Conservation (phyloP, 2,329 filamentous ascomycete species). For the Aspergillus ochraceoroseus region DNA sequence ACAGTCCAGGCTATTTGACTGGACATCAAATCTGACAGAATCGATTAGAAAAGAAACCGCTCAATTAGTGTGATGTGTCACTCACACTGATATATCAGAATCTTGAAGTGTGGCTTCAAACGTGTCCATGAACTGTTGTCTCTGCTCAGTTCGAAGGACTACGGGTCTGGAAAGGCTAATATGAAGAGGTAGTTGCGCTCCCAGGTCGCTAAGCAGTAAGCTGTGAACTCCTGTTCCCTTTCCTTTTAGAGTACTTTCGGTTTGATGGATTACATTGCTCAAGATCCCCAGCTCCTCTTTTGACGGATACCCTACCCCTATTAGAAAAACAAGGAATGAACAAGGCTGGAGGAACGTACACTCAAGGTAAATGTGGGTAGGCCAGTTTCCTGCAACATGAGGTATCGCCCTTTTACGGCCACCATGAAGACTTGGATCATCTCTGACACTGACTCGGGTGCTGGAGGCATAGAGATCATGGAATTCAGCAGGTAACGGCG, state of each 20-base stretch:
- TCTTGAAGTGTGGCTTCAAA: slow-evolving; percentile 47
- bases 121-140: slow-evolving; percentile 60
- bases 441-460: slow-evolving; percentile 68
- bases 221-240: slow-evolving; percentile 52
- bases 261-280: slow-evolving; percentile 27
- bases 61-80: slow-evolving; percentile 9
- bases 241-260: slow-evolving; percentile 38
- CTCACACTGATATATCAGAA: slow-evolving; percentile 46
- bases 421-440: slow-evolving; percentile 79
- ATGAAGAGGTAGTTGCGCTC: slow-evolving; percentile 73
- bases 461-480: slow-evolving; percentile 85
- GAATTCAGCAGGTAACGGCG: slow-evolving; percentile 73
- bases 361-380: slow-evolving; percentile 85
- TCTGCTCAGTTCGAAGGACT: slow-evolving; percentile 65
- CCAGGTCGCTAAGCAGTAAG: slow-evolving; percentile 72
- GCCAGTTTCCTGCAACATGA: slow-evolving; percentile 87
- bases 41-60: slow-evolving; percentile 7
- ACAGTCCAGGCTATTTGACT: slow-evolving; percentile 54
- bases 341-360: slow-evolving; percentile 52
- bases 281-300: slow-evolving; percentile 34
- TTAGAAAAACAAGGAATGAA: slow-evolving; percentile 15
- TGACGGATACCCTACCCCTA: slow-evolving; percentile 38
- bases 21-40: slow-evolving; percentile 46
- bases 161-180: slow-evolving; percentile 84
- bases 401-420: slow-evolving; percentile 77